These are phyloP conservation scores for Bolboschoenoplectus hybrid DNA, from an alignment of 202 grass and related monocot genomes.

Conservation along the genomic window DNA sequence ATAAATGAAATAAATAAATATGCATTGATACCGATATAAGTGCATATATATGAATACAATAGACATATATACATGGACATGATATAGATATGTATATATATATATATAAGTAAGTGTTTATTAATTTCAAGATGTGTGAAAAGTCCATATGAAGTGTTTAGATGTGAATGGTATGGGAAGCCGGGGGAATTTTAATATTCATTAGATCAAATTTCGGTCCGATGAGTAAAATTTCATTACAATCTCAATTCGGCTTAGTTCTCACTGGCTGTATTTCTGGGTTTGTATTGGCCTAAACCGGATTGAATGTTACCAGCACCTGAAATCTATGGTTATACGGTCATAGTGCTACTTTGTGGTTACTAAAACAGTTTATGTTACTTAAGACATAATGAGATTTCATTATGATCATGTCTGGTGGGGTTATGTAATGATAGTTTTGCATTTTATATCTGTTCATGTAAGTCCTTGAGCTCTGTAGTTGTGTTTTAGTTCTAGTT, in stretches of 20 bases:
- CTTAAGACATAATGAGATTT: too few relatives aligned
- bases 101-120: too few relatives aligned
- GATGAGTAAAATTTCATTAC: neutral
- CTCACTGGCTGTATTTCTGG: neutral
- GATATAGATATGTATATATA: too few relatives aligned
- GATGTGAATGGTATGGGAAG: too few relatives aligned
- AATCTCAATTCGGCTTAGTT: neutral
- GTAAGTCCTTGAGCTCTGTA: neutral
- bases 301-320: neutral
- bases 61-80: too few relatives aligned
- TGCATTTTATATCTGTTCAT: slow-evolving; percentile 5
- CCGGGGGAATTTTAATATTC: too few relatives aligned
- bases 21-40: too few relatives aligned
- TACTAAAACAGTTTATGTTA: neutral
- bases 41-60: too few relatives aligned
- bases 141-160: too few relatives aligned
- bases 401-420: neutral
- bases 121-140: too few relatives aligned
- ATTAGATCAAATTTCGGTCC: too few relatives aligned
- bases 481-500: neutral
- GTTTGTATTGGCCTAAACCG: neutral
- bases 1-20: too few relatives aligned
- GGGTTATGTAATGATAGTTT: neutral
- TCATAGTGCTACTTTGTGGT: neutral
- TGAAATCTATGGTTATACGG: neutral